phyloP scores from a whole-genome alignment of 164 flowering plant species.

The Sextonia rubra region DNA sequence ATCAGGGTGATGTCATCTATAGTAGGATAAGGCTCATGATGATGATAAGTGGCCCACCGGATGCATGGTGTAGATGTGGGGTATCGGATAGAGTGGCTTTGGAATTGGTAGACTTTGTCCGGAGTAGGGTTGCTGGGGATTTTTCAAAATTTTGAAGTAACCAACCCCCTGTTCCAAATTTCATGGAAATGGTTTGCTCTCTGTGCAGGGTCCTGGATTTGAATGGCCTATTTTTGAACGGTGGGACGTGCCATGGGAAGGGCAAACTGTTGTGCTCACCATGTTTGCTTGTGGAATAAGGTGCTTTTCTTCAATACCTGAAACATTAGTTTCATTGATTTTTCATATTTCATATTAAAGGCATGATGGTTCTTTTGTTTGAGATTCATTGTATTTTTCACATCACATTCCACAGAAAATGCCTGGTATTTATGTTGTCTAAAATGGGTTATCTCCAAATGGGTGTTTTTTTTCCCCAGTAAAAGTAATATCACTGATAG shows the following conservation, averaged over 20 bases:
- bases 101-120: no score
- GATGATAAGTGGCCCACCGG: neutral
- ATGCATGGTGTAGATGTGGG: neutral
- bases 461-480: neutral
- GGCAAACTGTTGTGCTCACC: slow-evolving; percentile 73
- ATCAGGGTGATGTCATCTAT: neutral
- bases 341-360: no score
- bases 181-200: neutral
- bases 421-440: neutral
- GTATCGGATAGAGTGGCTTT: neutral
- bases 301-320: slow-evolving; percentile 25
- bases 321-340: neutral
- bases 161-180: neutral
- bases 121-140: no score
- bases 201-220: slow-evolving; percentile 33
- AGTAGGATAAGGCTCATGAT: neutral
- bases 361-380: neutral
- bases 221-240: slow-evolving; percentile 62
- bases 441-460: neutral
- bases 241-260: slow-evolving; percentile 93
- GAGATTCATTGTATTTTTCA: neutral
- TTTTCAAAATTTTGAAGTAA: neutral
- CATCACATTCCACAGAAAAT: neutral
- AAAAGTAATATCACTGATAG: neutral
- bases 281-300: slow-evolving; percentile 82